Conservation (phyloP, 805 yeast genomes). For the Candida saitoana region DNA sequence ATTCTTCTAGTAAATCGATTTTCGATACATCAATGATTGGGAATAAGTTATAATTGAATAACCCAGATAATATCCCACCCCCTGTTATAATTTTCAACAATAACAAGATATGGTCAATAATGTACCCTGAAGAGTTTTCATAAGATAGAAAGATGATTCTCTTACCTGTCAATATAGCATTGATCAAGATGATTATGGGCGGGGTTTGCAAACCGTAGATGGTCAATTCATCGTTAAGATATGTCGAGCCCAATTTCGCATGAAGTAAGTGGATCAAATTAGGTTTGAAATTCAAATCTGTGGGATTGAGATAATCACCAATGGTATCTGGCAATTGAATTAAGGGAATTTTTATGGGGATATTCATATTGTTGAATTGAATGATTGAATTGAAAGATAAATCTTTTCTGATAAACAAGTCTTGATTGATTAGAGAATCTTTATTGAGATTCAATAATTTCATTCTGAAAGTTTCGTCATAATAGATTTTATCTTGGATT, state of each 20-base stretch:
- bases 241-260: slow-evolving; percentile 30
- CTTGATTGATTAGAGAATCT: slow-evolving; percentile 21
- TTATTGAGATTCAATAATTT: slow-evolving; percentile 28
- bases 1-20: slow-evolving; percentile 43
- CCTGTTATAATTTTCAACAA: slow-evolving; percentile 40
- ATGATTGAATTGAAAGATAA: slow-evolving; percentile 38
- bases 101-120: slow-evolving; percentile 39
- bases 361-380: slow-evolving; percentile 37
- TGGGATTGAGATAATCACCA: slow-evolving; percentile 44
- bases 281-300: slow-evolving; percentile 40
- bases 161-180: slow-evolving; percentile 38
- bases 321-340: slow-evolving; percentile 37
- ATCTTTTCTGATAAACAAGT: slow-evolving; percentile 40
- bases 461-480: slow-evolving; percentile 35
- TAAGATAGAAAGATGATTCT: slow-evolving; percentile 35
- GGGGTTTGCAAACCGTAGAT: slow-evolving; percentile 54
- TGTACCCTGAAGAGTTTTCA: slow-evolving; percentile 39
- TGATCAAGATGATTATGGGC: slow-evolving; percentile 32
- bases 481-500: slow-evolving; percentile 36
- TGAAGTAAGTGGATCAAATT: slow-evolving; percentile 33
- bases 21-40: slow-evolving; percentile 64
- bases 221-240: slow-evolving; percentile 44
- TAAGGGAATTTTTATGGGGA: slow-evolving; percentile 43
- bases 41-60: slow-evolving; percentile 39
- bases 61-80: slow-evolving; percentile 40